These are phyloP conservation scores for Termitomyces sp. DNA, from an alignment of 768 basidiomycete genomes.

Conservation along the genomic window DNA sequence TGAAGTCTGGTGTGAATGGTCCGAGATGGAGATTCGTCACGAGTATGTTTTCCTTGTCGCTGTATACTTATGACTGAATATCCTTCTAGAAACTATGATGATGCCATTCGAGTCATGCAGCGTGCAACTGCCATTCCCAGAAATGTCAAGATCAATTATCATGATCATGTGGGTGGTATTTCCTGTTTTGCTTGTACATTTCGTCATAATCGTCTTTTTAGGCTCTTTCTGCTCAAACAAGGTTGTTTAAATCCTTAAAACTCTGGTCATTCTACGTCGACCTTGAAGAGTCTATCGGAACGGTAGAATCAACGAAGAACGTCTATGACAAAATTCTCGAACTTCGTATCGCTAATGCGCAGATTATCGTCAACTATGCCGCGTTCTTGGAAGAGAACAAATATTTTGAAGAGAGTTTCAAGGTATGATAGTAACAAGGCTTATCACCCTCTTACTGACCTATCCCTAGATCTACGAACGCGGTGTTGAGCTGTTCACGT, in stretches of 20 bases:
- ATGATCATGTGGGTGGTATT: constrained; percentile 73
- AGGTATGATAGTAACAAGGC: constrained; percentile 42
- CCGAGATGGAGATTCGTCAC: constrained; percentile 94
- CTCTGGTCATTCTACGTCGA: constrained; percentile 99
- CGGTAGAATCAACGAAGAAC: constrained; percentile 85
- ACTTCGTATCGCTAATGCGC: constrained; percentile 95
- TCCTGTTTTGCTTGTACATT: neutral
- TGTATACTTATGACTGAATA: constrained; percentile 4
- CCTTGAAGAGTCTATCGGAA: constrained; percentile 94
- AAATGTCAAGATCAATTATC: constrained; percentile 87
- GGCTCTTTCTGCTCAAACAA: constrained; percentile 81
- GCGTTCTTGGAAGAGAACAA: constrained; percentile 96
- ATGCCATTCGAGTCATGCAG: constrained; percentile 94
- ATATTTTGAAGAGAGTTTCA: constrained; percentile 99
- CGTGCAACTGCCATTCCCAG: constrained; percentile 90
- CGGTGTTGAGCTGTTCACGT: constrained; percentile 95
- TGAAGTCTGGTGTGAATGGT: constrained; percentile 99
- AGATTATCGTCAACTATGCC: constrained; percentile 96
- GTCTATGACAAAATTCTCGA: constrained; percentile 98
- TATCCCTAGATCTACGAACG: constrained; percentile 82
- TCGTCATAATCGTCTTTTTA: constrained; percentile 25
- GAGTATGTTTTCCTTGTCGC: constrained; percentile 59
- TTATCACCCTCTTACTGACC: constrained; percentile 7
- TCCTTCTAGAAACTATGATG: constrained; percentile 84
- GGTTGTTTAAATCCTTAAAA: constrained; percentile 96